Conservation (phyloP, 2,329 filamentous ascomycete genomes). For the Botrytis tulipae region DNA sequence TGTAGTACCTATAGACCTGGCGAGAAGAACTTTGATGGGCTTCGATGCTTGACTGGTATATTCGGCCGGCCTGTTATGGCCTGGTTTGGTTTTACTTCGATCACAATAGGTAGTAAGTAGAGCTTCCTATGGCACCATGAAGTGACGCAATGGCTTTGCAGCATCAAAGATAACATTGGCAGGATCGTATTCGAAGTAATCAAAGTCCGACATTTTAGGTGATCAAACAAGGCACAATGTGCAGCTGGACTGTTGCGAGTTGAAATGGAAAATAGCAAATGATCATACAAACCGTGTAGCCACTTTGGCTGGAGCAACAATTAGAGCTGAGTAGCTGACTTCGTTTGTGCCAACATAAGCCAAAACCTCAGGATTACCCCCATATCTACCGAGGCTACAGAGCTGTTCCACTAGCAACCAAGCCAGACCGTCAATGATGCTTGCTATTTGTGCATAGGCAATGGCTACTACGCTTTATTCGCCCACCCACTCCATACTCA, state of each 20-base stretch:
- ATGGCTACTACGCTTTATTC: neutral
- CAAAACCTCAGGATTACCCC: conserved; percentile 40
- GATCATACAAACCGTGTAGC: neutral
- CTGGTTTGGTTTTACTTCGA: neutral
- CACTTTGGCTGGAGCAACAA: neutral
- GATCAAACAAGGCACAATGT: neutral
- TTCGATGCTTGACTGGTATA: neutral
- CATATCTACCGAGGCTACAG: neutral
- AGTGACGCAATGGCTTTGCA: neutral
- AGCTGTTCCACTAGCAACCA: conserved; percentile 16
- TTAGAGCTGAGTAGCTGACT: neutral
- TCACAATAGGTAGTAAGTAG: neutral
- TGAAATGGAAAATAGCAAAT: neutral
- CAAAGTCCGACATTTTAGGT: neutral
- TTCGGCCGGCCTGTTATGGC: neutral
- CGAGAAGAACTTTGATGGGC: conserved; percentile 39
- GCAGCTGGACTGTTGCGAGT: neutral
- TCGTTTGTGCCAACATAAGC: conserved; percentile 43
- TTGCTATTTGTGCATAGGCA: neutral
- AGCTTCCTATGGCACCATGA: neutral
- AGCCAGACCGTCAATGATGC: neutral
- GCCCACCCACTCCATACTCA: neutral
- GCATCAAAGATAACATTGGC: neutral
- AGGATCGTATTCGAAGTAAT: neutral
- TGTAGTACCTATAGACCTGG: conserved; percentile 49